phyloP scores from a whole-genome alignment of 139 green algal genomes.

The Coccomyxa sp. region DNA sequence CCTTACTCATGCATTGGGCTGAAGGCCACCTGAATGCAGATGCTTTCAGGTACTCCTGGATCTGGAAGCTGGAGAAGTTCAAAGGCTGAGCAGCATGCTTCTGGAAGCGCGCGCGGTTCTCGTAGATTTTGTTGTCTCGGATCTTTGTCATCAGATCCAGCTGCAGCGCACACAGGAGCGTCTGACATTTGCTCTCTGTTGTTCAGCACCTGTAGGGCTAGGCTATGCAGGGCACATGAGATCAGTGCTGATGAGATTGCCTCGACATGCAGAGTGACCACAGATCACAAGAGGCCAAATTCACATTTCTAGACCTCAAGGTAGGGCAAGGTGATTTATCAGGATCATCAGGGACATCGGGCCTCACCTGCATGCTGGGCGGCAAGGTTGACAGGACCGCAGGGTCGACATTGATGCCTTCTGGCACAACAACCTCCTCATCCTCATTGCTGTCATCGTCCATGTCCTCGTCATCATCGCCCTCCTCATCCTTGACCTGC shows the following conservation, averaged over 20 bases:
- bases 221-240: no score
- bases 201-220: no score
- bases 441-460: constrained; percentile 6
- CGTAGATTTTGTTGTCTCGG: constrained; percentile 56
- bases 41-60: constrained; percentile 75
- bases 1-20: no score
- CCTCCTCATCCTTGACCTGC: constrained; percentile 10
- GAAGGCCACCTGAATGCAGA: constrained; percentile 26
- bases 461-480: constrained; percentile 24
- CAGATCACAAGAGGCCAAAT: constrained; percentile 15
- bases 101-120: constrained; percentile 71
- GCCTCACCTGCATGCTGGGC: constrained; percentile 64
- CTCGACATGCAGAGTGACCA: no score
- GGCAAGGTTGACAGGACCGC: constrained; percentile 79
- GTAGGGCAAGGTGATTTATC: not conserved
- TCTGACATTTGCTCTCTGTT: no score
- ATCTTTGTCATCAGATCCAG: constrained; percentile 76
- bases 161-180: no score
- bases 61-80: constrained; percentile 63
- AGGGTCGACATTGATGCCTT: constrained; percentile 52
- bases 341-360: not conserved
- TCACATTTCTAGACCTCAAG: not conserved
- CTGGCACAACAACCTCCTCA: constrained; percentile 32
- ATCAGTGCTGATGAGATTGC: no score
- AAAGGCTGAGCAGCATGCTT: constrained; percentile 33